phyloP scores from a whole-genome alignment of 2,329 filamentous ascomycete species.

The Botrytis cinerea region DNA sequence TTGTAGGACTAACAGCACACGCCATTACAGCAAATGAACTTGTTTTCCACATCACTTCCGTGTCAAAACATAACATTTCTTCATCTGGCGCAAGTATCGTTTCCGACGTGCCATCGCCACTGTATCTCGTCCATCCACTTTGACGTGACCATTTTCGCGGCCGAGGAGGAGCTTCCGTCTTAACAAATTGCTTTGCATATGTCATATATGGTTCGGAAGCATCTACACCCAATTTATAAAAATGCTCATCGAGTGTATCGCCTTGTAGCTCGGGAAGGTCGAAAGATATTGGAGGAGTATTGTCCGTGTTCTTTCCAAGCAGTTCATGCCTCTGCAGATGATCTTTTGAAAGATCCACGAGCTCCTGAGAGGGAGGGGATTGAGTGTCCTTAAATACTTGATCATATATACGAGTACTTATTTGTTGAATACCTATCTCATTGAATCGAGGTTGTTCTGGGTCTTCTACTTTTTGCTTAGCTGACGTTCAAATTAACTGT shows the following conservation, averaged over 20 bases:
- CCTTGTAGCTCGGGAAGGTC: constrained; percentile 81
- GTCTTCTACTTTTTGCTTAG: constrained; percentile 31
- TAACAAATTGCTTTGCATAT: constrained; percentile 73
- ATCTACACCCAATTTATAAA: constrained; percentile 82
- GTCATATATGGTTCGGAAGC: constrained; percentile 81
- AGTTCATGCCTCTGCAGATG: constrained; percentile 85
- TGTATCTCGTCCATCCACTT: constrained; percentile 96
- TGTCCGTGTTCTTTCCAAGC: constrained; percentile 85
- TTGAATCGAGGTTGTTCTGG: constrained; percentile 74
- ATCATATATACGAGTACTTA: constrained; percentile 78
- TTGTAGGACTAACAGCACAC: constrained; percentile 82
- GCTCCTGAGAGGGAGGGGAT: constrained; percentile 63
- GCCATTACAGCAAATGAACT: constrained; percentile 95
- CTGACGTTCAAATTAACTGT: constrained; percentile 8
- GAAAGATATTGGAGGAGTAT: constrained; percentile 74
- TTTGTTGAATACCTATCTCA: constrained; percentile 90
- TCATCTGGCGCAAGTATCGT: constrained; percentile 76
- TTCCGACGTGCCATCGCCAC: constrained; percentile 70
- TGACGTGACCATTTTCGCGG: constrained; percentile 71
- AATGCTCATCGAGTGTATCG: constrained; percentile 86
- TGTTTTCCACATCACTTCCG: constrained; percentile 94
- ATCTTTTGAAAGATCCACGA: constrained; percentile 77
- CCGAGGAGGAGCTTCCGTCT: constrained; percentile 57
- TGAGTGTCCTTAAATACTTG: constrained; percentile 73
- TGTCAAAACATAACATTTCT: constrained; percentile 86